phyloP scores from a whole-genome alignment of 805 yeast species.

The Candida montana region DNA sequence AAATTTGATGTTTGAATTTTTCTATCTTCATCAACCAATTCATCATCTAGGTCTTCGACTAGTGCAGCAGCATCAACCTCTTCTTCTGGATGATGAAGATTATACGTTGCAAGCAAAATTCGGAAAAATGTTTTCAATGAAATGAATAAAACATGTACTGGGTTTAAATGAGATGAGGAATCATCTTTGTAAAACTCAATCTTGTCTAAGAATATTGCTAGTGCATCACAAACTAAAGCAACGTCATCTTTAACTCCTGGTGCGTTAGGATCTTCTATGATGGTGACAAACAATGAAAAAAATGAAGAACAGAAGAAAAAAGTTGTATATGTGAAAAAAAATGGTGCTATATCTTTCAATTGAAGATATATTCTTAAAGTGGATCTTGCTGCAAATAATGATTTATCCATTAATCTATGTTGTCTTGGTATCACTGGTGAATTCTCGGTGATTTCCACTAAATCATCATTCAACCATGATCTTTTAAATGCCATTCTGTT shows the following conservation, averaged over 20 bases:
- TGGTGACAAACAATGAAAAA: slow-evolving; percentile 21
- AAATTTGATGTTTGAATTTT: not conserved
- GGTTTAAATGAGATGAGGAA: slow-evolving; percentile 7
- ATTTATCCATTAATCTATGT: slow-evolving; percentile 14
- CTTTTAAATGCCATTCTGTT: slow-evolving; percentile 25
- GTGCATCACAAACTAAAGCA: slow-evolving; percentile 7
- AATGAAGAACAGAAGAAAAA: slow-evolving; percentile 22
- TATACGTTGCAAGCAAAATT: slow-evolving; percentile 18
- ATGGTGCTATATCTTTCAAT: slow-evolving; percentile 5
- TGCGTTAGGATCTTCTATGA: slow-evolving; percentile 19
- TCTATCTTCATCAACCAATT: not conserved
- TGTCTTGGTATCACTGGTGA: slow-evolving; percentile 12
- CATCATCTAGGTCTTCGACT: slow-evolving; percentile 9
- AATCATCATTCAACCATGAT: slow-evolving; percentile 21
- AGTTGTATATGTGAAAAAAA: slow-evolving; percentile 12
- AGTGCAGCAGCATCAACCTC: slow-evolving; percentile 7
- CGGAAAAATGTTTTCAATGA: slow-evolving; percentile 18
- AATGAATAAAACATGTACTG: slow-evolving; percentile 10
- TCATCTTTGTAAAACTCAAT: not conserved
- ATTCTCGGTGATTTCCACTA: slow-evolving; percentile 5
- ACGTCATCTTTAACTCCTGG: slow-evolving; percentile 13
- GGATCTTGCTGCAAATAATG: slow-evolving; percentile 19
- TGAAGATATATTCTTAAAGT: slow-evolving; percentile 9
- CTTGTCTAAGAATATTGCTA: slow-evolving; percentile 8
- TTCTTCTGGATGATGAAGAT: slow-evolving; percentile 6